Conservation (phyloP, 441 rosid genomes). For the Erodium moschatum region DNA sequence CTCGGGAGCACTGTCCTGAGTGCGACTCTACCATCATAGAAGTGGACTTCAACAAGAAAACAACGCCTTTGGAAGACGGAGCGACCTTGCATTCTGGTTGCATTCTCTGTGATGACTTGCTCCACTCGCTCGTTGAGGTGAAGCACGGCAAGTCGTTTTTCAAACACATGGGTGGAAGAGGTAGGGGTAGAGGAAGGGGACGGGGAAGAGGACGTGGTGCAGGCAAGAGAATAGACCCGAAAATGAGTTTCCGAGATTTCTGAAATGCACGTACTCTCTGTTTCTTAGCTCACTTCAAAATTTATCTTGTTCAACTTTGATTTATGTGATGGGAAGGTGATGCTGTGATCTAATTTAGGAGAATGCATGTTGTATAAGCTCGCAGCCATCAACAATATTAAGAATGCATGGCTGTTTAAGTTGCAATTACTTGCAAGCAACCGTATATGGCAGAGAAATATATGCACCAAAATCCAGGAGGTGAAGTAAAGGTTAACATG, state of each 20-base stretch:
- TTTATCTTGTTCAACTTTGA: too few species aligned
- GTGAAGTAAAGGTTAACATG: too few species aligned
- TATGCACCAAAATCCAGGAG: too few species aligned
- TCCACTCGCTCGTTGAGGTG: constrained; percentile 79
- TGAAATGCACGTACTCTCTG: constrained; percentile 13
- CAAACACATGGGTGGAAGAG: constrained; percentile 41
- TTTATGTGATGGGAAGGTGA: too few species aligned
- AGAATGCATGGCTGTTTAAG: too few species aligned
- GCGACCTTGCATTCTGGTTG: constrained; percentile 73
- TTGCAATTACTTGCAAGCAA: too few species aligned
- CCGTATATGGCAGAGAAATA: too few species aligned
- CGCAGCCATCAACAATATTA: too few species aligned
- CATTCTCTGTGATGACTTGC: constrained; percentile 78
- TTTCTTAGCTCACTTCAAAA: too few species aligned
- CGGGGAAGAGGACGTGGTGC: constrained; percentile 42
- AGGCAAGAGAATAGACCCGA: constrained; percentile 45
- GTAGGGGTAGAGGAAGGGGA: constrained; percentile 46
- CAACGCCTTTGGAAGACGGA: constrained; percentile 74
- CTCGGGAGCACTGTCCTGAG: constrained; percentile 51
- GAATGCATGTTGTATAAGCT: too few species aligned
- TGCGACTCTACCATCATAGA: constrained; percentile 71
- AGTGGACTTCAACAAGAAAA: constrained; percentile 83
- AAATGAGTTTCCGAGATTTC: constrained; percentile 76
- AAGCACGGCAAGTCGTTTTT: constrained; percentile 73
- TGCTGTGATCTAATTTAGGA: too few species aligned